Conservation (phyloP, 2,329 filamentous ascomycete species). For the Cadophora luteo-olivacea region DNA sequence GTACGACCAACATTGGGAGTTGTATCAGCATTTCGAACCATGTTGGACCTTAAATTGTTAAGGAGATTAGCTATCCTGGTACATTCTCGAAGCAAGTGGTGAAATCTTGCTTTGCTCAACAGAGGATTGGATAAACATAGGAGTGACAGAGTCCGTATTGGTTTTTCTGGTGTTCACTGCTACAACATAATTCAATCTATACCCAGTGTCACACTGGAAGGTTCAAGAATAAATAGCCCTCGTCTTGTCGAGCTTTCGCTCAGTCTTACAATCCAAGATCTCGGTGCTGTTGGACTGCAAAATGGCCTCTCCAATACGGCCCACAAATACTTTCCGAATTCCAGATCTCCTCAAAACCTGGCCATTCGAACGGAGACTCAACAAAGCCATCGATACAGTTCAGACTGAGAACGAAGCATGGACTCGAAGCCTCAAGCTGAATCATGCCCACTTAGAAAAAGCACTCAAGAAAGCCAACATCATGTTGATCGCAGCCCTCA, state of each 20-base stretch:
- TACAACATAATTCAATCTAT: neutral
- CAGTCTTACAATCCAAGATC: neutral
- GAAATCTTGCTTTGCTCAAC: neutral
- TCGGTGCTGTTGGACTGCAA: neutral
- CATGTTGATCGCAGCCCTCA: neutral
- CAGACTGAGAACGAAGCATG: constrained; percentile 1
- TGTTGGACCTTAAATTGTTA: no score
- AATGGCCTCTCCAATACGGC: neutral
- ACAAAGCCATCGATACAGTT: neutral
- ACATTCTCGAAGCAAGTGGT: neutral
- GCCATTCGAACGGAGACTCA: neutral
- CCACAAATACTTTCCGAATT: neutral
- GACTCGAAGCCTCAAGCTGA: neutral
- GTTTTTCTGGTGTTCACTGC: neutral
- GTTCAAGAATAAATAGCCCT: neutral
- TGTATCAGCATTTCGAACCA: no score
- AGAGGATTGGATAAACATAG: neutral
- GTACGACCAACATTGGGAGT: no score
- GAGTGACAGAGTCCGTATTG: neutral
- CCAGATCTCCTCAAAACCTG: neutral
- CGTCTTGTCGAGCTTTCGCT: neutral
- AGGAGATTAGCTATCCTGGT: no score
- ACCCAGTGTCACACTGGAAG: no score
- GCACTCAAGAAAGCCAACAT: neutral
- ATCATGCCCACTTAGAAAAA: neutral